Evolutionary conservation across 148 eudicot genomes (phyloP).

Genomic region (Rhododendron simsii): DNA sequence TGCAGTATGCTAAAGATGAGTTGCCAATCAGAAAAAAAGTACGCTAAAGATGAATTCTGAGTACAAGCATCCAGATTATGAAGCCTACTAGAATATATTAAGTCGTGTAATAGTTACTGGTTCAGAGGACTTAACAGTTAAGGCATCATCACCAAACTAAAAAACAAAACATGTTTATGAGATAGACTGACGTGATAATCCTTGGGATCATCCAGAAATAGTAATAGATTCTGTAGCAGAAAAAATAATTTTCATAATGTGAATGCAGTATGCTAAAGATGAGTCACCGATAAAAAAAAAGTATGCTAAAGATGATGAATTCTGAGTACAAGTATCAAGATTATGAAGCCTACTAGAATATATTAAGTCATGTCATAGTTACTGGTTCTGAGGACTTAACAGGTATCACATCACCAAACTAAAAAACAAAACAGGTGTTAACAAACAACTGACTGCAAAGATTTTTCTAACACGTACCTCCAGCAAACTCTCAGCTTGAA

Average conservation of each 20-base stretch:
- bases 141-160: background rate
- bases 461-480: slow-evolving; percentile 50
- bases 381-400: background rate
- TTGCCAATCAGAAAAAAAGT: background rate
- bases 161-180: slow-evolving; percentile 45
- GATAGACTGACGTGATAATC: slow-evolving; percentile 56
- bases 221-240: slow-evolving; percentile 63
- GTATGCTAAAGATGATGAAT: slow-evolving; percentile 18
- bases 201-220: slow-evolving; percentile 80
- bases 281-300: background rate
- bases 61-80: background rate
- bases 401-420: background rate
- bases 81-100: background rate
- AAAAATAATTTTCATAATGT: background rate
- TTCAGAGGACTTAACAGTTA: background rate
- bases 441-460: background rate
- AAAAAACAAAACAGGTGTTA: background rate
- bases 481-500: slow-evolving; percentile 79
- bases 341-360: background rate
- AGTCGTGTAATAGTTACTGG: background rate
- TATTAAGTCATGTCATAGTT: background rate
- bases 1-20: background rate
- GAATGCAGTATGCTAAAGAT: background rate
- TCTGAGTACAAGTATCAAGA: background rate
- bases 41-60: background rate